Evolutionary conservation across 2,329 filamentous ascomycete species (phyloP), one percentile per base, ranked within the genome.

Genomic region (Alternaria gaisen): DNA sequence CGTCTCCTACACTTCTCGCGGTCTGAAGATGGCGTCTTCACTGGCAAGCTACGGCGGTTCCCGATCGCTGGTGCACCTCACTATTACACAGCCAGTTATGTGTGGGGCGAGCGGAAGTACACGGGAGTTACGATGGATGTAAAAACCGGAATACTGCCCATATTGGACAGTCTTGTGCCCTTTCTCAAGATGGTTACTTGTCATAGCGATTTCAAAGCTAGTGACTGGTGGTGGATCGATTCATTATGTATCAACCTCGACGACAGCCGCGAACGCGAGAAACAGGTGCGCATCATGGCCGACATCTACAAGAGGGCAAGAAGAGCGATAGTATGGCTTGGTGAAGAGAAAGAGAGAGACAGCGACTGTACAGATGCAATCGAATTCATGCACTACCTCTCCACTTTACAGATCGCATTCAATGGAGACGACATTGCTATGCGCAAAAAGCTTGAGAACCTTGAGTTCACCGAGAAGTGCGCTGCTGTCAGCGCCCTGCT

Each of bases 261-360:
- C 9, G 68, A 76, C 58, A 53, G 58, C 4, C 30, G 64, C 18
- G 72, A 77, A 57, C 66, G 70, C 16, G 69, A 67, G n/a, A 42
- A 62, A 32, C 75, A 77, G 43, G 70, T 77, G 14, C 66, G 64
- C n/a, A 70, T 77, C 36, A 76, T 77, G 74, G 69, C 69, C 5
- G 60, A 73, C 1, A 75, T 77, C 18, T 77, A 75, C 53, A 68
- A 58, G 41, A 63, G 54, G 44, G 61, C 71, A 1, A 64, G 36
- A 22, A 61, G 65, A 58, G 67, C 65, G 3, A 64, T 74, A 1
- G 46, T 77, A 0, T 77, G 74, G 74, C 64, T 74, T 4, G 72
- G 70, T 12, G 58, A 72, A 44, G 66, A 70, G 32, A 32, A 43
- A 32, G 68, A 72, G 30, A 46, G 52, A 14, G 56, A 47, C 10